Conservation (phyloP, 352 stramenopile species). For the Phytophthora nicotianae region DNA sequence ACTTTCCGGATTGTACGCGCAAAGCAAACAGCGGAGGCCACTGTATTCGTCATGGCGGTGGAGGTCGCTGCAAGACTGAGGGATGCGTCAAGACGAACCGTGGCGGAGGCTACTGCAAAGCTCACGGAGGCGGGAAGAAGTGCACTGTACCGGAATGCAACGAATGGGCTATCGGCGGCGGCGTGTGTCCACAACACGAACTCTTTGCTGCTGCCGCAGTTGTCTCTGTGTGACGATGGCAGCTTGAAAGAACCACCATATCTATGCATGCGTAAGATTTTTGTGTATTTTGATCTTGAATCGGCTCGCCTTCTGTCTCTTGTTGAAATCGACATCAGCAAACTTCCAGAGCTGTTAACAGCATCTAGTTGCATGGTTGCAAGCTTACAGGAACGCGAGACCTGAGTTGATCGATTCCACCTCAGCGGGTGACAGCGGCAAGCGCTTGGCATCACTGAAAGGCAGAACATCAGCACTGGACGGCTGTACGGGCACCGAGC, state of each 20-base stretch:
- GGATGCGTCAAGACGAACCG: constrained; percentile 79
- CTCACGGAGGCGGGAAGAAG: constrained; percentile 82
- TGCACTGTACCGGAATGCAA: constrained; percentile 62
- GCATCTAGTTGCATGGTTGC: constrained; percentile 13
- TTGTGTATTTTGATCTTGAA: constrained; percentile 32
- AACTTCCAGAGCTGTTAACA: constrained; percentile 5
- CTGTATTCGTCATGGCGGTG: constrained; percentile 84
- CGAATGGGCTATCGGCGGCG: constrained; percentile 75
- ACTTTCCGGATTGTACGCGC: constrained; percentile 59
- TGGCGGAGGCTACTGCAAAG: constrained; percentile 79
- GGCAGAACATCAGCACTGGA: constrained; percentile 69
- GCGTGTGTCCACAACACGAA: constrained; percentile 68
- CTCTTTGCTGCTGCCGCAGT: constrained; percentile 49
- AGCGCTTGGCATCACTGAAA: constrained; percentile 66
- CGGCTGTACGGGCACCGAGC: constrained; percentile 43
- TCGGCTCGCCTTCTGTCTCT: constrained; percentile 10
- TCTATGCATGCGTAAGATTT: constrained; percentile 29
- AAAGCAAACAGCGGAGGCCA: constrained; percentile 79
- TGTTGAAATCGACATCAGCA: constrained; percentile 7
- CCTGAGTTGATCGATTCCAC: constrained; percentile 85
- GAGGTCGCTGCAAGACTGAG: constrained; percentile 67
- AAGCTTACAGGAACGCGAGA: constrained; percentile 70
- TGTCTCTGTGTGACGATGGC: constrained; percentile 52
- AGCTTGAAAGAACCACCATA: constrained; percentile 19
- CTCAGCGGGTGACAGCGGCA: constrained; percentile 68